Conservation (phyloP, 2,329 filamentous ascomycete species). For the Paraphaeosphaeria minitans region DNA sequence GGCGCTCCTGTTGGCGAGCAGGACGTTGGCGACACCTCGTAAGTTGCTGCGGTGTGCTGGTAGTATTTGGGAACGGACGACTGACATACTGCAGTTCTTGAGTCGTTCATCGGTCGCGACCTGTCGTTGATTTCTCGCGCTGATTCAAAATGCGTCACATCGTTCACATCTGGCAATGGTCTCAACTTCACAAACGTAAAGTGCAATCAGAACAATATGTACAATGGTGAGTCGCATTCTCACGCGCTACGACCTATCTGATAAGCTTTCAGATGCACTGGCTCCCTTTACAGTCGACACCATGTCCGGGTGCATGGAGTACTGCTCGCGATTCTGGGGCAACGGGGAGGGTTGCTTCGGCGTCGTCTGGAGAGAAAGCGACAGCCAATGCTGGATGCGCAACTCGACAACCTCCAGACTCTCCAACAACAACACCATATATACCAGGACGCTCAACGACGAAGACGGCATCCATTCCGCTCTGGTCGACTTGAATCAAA, state of each 20-base stretch:
- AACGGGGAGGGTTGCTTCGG: slow-evolving; percentile 38
- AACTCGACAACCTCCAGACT: slow-evolving; percentile 26
- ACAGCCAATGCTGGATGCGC: slow-evolving; percentile 34
- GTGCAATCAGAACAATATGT: slow-evolving; percentile 36
- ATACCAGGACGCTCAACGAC: slow-evolving; percentile 11
- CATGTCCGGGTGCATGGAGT: slow-evolving; percentile 37
- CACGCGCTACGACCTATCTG: not conserved
- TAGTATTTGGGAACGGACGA: not conserved
- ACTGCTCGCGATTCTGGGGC: slow-evolving; percentile 40
- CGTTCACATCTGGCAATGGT: slow-evolving; percentile 36
- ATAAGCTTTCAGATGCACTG: slow-evolving; percentile 26
- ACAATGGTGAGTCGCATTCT: slow-evolving; percentile 27
- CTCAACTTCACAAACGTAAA: slow-evolving; percentile 36
- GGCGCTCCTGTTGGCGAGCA: slow-evolving; percentile 27
- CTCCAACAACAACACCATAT: not conserved
- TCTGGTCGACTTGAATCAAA: slow-evolving; percentile 26
- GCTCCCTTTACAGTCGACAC: slow-evolving; percentile 20
- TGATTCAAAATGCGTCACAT: slow-evolving; percentile 22
- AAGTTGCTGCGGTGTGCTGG: slow-evolving; percentile 12
- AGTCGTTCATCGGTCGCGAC: slow-evolving; percentile 19
- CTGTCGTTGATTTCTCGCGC: slow-evolving; percentile 17
- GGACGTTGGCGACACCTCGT: slow-evolving; percentile 32
- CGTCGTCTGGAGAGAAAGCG: slow-evolving; percentile 28
- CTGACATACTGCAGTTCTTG: slow-evolving; percentile 24
- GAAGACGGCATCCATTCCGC: slow-evolving; percentile 25